Evolutionary conservation across 768 basidiomycete genomes (phyloP), one percentile per base, ranked within the genome.

Genomic region (Crucibulum laeve): DNA sequence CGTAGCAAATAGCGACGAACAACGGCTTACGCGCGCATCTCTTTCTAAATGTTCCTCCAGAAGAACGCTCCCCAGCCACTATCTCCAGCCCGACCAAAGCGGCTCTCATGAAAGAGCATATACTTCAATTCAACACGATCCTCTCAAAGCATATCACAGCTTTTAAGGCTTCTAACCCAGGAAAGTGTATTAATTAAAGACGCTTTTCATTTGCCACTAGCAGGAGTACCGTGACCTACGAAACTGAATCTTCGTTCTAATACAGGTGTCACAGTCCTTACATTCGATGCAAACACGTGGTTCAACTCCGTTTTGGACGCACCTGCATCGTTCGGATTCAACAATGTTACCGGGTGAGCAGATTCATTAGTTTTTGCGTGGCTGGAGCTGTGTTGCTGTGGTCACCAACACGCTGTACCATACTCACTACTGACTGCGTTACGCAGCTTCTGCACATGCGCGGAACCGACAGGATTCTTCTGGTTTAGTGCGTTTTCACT

Each of bases 31-130:
- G 52, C 17, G 65, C 70, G 4, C 73, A 79, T 48, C 62, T 80
- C 19, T 78, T 80, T 58, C 58, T 79, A 55, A 79, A 76, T 47
- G 76, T 78, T n/a, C 75, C 77, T 24, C 74, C 78, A 17, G 72
- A 69, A 48, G 69, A 77, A 43, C 70, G 77, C 21, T 56, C 65
- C n/a, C 78, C 78, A 10, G 57, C 51, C 11, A 54, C 54, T 25
- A 34, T 73, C 23, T 60, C 60, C 44, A 60, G 64, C 38, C 25
- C 70, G 2, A 61, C 67, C 6, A 62, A 61, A 38, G 61, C 62
- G 10, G 60, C 66, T 0, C 51, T 62, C 22, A 51, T 69, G 39
- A 68, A 70, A 45, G 47, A 59, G 6, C 67, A 70, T 45, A 69
- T 75, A 45, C 35, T 48, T 21, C 52, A 62, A 42, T 79, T 67